Evolutionary conservation across 129 eudicot species (phyloP).

Genomic region (Flaveria linearis): DNA sequence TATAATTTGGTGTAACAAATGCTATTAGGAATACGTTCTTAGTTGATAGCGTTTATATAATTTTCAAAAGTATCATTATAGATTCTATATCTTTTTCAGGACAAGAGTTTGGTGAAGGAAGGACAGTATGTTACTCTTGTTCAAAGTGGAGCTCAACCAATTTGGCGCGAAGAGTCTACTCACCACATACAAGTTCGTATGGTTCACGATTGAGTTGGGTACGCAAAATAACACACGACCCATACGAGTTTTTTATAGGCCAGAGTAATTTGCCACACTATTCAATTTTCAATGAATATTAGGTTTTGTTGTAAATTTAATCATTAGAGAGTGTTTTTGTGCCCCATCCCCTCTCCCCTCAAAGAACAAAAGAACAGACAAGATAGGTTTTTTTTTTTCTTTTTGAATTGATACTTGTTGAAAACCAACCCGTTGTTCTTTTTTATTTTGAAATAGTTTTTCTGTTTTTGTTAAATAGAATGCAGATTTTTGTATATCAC

Average conservation of each 20-base stretch:
- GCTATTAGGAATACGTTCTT: neutral
- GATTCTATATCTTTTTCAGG: slow-evolving; percentile 33
- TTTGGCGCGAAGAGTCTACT: slow-evolving; percentile 89
- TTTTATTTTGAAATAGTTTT: neutral
- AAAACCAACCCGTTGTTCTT: neutral
- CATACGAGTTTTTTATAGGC: neutral
- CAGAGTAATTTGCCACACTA: slow-evolving; percentile 13
- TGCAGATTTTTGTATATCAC: neutral
- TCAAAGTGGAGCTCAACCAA: slow-evolving; percentile 98
- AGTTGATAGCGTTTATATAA: neutral
- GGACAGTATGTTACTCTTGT: slow-evolving; percentile 92
- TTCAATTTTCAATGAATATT: neutral
- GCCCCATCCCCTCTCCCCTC: neutral
- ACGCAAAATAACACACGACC: neutral
- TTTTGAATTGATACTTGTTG: slow-evolving; percentile 4
- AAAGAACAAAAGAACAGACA: slow-evolving; percentile 5
- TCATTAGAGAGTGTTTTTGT: slow-evolving; percentile 4
- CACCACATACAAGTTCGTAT: slow-evolving; percentile 94
- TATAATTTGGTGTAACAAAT: too few species aligned
- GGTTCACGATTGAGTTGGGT: slow-evolving; percentile 58
- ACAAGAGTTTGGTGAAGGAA: slow-evolving; percentile 64
- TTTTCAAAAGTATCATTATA: neutral
- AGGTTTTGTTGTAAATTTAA: slow-evolving; percentile 22
- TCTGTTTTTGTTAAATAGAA: neutral
- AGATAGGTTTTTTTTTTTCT: neutral